Evolutionary conservation across 2,329 filamentous ascomycete genomes (phyloP), one percentile per base, ranked within the genome.

Genomic region (Lecanicillium sp.): DNA sequence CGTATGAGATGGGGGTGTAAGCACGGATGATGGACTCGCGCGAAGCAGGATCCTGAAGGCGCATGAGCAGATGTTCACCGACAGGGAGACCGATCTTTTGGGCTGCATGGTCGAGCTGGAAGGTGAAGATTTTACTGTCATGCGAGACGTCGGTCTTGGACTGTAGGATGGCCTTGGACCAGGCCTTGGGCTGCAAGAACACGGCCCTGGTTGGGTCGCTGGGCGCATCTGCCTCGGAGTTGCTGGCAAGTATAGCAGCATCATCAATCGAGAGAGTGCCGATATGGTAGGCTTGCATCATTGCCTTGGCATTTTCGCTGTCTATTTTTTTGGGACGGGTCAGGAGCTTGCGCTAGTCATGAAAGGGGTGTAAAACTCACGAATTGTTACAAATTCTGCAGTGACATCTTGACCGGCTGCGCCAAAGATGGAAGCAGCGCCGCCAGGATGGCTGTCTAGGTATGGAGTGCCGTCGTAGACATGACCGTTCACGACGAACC

Each of bases 321-420:
- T 95, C 87, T 90, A 53, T 41, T n/a, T 9, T 28, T 41, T n/a
- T 9, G 27, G 40, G 28, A 36, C 44, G 22, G 22, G 43, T 61
- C 48, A 63, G 54, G 29, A 36, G 40, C 12, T n/a, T 13, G 13
- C 7, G 12, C 7, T 15, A 30, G 22, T 22, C 22, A 33, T n/a
- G 37, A 33, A 41, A 18, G 18, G 13, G 11, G 17, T 33, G 6
- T 5, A 27, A 12, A 13, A 71, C 84, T 71, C 69, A 90, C 86
- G 88, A 51, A 96, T 96, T 12, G 85, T 83, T 64, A 94, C 76
- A 57, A 95, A 96, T 49, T 96, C 89, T 52, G 95, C 89, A 0
- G 84, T 84, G 9, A 77, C 77, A 59, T 96, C 88, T 51, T 85
- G 69, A 0, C 81, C 87, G n/a, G 87, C 88, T 3, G 82, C 86